These are phyloP conservation scores for Leccinum fibrillosum DNA, from an alignment of 768 basidiomycete species.

Conservation along the genomic window DNA sequence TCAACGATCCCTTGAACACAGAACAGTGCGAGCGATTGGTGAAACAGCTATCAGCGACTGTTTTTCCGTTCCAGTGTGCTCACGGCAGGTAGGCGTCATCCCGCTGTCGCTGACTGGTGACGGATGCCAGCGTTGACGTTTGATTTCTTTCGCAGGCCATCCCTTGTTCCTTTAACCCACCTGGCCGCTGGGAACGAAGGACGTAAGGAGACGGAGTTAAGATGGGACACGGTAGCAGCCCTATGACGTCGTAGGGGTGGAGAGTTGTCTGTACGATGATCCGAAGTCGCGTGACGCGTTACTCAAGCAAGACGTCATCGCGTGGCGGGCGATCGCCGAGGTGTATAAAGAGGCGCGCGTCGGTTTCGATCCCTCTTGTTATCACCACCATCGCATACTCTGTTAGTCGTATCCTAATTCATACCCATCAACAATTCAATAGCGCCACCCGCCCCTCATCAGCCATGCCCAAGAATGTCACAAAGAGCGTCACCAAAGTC, in stretches of 20 bases:
- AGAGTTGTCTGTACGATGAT: background rate
- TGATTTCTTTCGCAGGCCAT: slow-evolving; percentile 39
- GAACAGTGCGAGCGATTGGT: slow-evolving; percentile 74
- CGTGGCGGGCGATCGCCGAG: slow-evolving; percentile 20
- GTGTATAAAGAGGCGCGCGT: slow-evolving; percentile 24
- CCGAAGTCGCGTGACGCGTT: slow-evolving; percentile 30
- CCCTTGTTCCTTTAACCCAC: slow-evolving; percentile 47
- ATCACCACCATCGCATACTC: background rate
- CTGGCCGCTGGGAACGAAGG: slow-evolving; percentile 19
- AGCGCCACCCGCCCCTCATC: background rate
- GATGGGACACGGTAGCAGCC: slow-evolving; percentile 24
- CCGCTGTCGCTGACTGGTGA: background rate
- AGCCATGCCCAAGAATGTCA: slow-evolving; percentile 46
- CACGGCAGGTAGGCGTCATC: slow-evolving; percentile 70
- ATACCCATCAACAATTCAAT: slow-evolving; percentile 8
- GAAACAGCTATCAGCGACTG: slow-evolving; percentile 60
- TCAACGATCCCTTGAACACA: slow-evolving; percentile 73
- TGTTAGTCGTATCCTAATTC: slow-evolving; percentile 12
- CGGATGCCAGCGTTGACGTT: background rate
- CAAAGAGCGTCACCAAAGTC: slow-evolving; percentile 63
- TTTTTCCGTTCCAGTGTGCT: slow-evolving; percentile 93
- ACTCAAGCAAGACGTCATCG: slow-evolving; percentile 20
- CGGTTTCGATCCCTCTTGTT: background rate
- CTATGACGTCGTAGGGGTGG: slow-evolving; percentile 10
- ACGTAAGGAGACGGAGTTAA: slow-evolving; percentile 10